Evolutionary conservation across 768 basidiomycete genomes (phyloP).

Genomic region (Sarcomyxa edulis): DNA sequence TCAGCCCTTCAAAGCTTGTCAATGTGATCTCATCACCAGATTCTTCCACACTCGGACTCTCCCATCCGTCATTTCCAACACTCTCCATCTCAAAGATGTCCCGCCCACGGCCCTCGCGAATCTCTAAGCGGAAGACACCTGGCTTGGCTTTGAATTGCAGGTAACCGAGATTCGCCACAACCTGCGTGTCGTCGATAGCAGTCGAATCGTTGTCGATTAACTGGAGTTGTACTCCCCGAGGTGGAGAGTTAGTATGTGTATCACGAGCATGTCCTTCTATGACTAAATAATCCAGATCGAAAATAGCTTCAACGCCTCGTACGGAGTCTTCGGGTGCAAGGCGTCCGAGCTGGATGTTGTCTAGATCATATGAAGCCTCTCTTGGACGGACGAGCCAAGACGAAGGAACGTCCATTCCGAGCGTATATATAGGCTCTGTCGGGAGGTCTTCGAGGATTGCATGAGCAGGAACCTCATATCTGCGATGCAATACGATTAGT

Average conservation of each 20-base stretch:
- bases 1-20: conserved; percentile 87
- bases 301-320: conserved; percentile 62
- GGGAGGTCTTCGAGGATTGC: conserved; percentile 73
- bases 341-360: conserved; percentile 84
- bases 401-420: conserved; percentile 86
- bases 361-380: conserved; percentile 86
- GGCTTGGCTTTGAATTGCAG: conserved; percentile 93
- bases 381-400: conserved; percentile 93
- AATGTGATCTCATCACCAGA: conserved; percentile 75
- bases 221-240: conserved; percentile 89
- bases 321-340: conserved; percentile 53
- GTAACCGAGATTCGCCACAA: conserved; percentile 94
- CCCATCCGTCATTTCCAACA: conserved; percentile 86
- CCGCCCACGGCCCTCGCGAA: conserved; percentile 75
- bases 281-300: conserved; percentile 86
- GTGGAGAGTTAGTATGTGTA: conserved; percentile 52
- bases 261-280: conserved; percentile 95
- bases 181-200: conserved; percentile 79
- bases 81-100: conserved; percentile 82
- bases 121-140: conserved; percentile 79
- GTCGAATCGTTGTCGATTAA: conserved; percentile 43
- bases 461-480: conserved; percentile 51
- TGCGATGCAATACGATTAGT: conserved; percentile 17
- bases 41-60: conserved; percentile 63
- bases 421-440: conserved; percentile 83